Conservation (phyloP, 257 asterid species). For the Nicotiana attenuata region DNA sequence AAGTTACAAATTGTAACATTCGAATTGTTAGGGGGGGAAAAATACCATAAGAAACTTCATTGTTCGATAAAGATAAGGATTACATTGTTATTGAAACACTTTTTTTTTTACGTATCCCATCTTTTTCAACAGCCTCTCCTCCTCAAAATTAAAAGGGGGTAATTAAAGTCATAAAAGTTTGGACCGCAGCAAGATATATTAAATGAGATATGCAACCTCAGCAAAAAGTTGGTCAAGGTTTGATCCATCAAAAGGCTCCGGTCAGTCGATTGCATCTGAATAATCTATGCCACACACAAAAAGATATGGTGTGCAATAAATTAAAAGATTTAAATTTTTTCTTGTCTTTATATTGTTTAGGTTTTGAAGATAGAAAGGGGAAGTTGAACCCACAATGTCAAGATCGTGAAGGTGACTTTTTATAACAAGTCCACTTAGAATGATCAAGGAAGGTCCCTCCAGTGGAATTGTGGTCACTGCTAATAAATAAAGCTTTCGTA, state of each 20-base stretch:
- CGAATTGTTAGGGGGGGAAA: background rate
- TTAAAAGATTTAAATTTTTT: background rate
- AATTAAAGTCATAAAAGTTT: background rate
- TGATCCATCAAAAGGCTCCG: background rate
- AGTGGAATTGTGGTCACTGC: conserved; percentile 72
- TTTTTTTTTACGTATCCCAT: background rate
- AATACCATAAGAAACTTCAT: background rate
- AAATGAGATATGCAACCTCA: background rate
- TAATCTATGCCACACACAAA: background rate
- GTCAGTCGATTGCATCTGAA: background rate
- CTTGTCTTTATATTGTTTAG: conserved; percentile 5
- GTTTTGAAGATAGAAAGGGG: conserved; percentile 8
- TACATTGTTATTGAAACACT: no score
- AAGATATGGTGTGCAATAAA: background rate
- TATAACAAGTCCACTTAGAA: background rate
- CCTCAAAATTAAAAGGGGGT: background rate
- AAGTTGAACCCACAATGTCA: background rate
- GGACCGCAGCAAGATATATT: background rate
- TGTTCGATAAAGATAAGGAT: background rate
- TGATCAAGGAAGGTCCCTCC: conserved; percentile 8
- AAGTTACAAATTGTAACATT: background rate
- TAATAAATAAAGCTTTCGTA: conserved; percentile 28
- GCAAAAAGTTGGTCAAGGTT: conserved; percentile 4
- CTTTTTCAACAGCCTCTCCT: background rate
- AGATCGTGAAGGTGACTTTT: background rate